Conservation (phyloP, 1,284 basidiomycete genomes). For the Pseudozyma hubeiensis region DNA sequence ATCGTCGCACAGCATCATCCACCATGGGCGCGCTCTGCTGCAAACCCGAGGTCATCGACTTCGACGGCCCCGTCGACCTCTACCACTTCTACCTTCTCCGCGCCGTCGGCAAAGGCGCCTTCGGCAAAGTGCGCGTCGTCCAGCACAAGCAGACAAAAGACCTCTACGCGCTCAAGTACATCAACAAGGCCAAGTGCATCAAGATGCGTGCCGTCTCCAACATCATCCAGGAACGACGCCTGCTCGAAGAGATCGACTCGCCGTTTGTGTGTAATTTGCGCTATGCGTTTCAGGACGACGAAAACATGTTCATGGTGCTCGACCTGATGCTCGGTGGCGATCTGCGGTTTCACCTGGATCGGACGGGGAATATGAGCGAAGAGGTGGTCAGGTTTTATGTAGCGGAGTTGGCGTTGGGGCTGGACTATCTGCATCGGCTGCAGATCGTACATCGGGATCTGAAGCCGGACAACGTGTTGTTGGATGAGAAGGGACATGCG, state of each 20-base stretch:
- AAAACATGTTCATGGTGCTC: conserved; percentile 96
- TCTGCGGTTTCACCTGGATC: conserved; percentile 90
- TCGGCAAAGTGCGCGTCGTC: conserved; percentile 98
- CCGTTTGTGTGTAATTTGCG: conserved; percentile 93
- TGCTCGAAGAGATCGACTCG: conserved; percentile 82
- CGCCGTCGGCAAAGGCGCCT: conserved; percentile 96
- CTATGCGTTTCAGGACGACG: conserved; percentile 97
- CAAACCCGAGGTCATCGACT: conserved; percentile 90
- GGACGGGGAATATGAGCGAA: conserved; percentile 81
- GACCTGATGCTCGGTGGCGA: conserved; percentile 97
- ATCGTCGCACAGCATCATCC: background rate
- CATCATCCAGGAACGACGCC: conserved; percentile 81
- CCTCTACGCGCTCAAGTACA: conserved; percentile 96
- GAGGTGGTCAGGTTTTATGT: conserved; percentile 87
- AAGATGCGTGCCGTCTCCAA: conserved; percentile 98
- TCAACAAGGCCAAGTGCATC: conserved; percentile 95
- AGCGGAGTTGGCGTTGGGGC: conserved; percentile 84
- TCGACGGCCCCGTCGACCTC: conserved; percentile 94
- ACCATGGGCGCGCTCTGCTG: conserved; percentile 85
- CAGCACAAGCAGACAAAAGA: conserved; percentile 93
- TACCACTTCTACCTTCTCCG: conserved; percentile 95
- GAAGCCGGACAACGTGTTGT: conserved; percentile 95
- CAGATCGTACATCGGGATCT: conserved; percentile 85
- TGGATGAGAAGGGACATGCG: conserved; percentile 91
- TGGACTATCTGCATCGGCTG: conserved; percentile 89